Base-by-base conservation (phyloP, 2,329 filamentous ascomycete genomes). In the Phialocephala subalpina region DNA sequence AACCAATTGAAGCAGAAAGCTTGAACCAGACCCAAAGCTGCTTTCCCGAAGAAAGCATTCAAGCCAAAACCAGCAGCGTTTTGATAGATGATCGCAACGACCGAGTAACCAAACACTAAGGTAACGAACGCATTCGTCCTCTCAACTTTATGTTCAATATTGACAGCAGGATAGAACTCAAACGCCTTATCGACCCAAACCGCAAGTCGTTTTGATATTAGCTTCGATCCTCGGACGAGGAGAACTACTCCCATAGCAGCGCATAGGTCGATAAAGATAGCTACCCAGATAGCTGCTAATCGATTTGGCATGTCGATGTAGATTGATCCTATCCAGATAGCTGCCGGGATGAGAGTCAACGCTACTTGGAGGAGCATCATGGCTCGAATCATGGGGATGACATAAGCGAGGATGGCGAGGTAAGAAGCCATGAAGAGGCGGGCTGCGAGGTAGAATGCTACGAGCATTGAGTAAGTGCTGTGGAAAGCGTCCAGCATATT, bases 91-190 rank as follows among this genome's bases (percentile, higher is more conserved):
- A 90, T 79, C 0, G 84, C 86, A 33, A 90, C 82, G 27, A 90
- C 87, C 1, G 84, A 87, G 69, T 89, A 90, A 18, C 88, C 88
- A 70, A 90, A 86, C 1, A 91, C 87, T 2, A 90, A 78, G 0
- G 87, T 85, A 0, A 90, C 86, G 72, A 90, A 91, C 0, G 87
- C 87, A 64, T 86, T 86, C 35, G 85, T 90, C 7, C 88, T 80
- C 75, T 90, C 88, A 4, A 87, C 86, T 62, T 86, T 84, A 75
- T 91, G 88, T 76, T 90, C 88, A 68, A 90, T 90, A 69, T 89
- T 90, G 56, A 86, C 79, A 0, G 85, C 87, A 2, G 87, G 88
- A 61, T 82, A 84, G 74, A 89, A 89, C 68, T 89, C 86, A 64
- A 88, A 86, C 3, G 79, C 74, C 5, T 76, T 73, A 11, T 73